Evolutionary conservation across 225 moss, liverwort and hornwort species (phyloP), one percentile per base, ranked within the genome.

Genomic region (Asterella californica): DNA sequence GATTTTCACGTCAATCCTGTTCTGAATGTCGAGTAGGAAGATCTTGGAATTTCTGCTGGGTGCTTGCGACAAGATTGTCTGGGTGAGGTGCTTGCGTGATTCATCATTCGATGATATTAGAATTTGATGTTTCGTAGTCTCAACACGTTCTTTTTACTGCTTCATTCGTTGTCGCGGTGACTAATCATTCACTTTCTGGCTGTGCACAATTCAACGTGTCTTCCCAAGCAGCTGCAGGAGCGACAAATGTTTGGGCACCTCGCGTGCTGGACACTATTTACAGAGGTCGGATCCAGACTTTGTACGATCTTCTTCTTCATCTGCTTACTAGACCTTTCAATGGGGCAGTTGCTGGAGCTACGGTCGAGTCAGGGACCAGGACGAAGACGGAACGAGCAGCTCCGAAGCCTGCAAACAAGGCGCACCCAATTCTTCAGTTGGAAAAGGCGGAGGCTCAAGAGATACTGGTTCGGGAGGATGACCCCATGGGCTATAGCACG

Each of bases 391-490:
- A 33, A 60, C 17, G 52, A 57, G 25, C 2, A n/a, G 42, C 24
- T 17, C 33, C 59, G 17, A 25, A 33, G 53, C 9, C 6, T 63
- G 69, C 46, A 50, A 37, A 45, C 24, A 59, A 64, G 25, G 46
- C 49, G 27, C 7, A 2, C 17, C 24, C 60, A 9, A 2, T 27
- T 32, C 1, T 54, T 46, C 38, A 15, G 42, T 33, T 83, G 55
- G 57, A 55, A 80, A 68, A 37, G 69, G 0, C 48, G 69, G 53
- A 78, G 75, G 82, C 71, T 49, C 50, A 54, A 29, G 53, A 38
- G 74, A 86, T 85, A 63, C 84, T 96, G 0, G 80, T 88, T 69
- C 86, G 87, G 82, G 86, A 85, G 0, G 88, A 87, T 21, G 96
- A 96, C 80, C 82, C 85, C 27, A 64, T 83, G 68, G 91, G 89